Percentiles rank a stretch among this genome's conserved stretches.
Evolutionary conservation across 768 basidiomycete genomes (phyloP).

Genomic region (Auriscalpium microsporum): DNA sequence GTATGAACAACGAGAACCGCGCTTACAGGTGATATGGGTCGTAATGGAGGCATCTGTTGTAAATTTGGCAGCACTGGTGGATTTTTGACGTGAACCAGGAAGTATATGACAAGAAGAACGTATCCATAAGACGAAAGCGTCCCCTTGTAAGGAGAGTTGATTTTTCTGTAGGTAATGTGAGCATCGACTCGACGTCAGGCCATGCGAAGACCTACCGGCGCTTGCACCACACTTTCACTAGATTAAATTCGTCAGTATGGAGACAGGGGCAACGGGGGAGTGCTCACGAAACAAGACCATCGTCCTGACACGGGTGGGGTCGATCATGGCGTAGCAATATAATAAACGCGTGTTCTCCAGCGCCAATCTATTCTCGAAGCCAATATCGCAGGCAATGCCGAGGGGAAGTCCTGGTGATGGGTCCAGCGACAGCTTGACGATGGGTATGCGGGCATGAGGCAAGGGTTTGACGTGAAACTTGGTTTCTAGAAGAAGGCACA

Average conservation of each 20-base stretch:
- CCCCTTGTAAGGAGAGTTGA: slow-evolving; percentile 97
- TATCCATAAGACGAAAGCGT: slow-evolving; percentile 97
- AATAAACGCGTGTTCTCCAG: slow-evolving; percentile 94
- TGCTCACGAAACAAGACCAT: slow-evolving; percentile 93
- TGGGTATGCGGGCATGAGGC: slow-evolving; percentile 95
- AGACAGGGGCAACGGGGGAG: slow-evolving; percentile 10
- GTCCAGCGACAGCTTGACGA: slow-evolving; percentile 92
- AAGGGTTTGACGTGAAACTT: slow-evolving; percentile 95
- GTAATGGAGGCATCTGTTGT: slow-evolving; percentile 87
- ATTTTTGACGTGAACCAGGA: slow-evolving; percentile 94
- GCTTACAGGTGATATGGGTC: slow-evolving; percentile 71
- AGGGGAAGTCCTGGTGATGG: slow-evolving; percentile 72
- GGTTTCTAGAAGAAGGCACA: slow-evolving; percentile 51
- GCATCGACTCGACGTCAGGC: not conserved
- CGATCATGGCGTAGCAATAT: slow-evolving; percentile 96
- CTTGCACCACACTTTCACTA: slow-evolving; percentile 99
- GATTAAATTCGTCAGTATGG: slow-evolving; percentile 1
- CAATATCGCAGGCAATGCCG: slow-evolving; percentile 97
- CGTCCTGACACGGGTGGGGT: slow-evolving; percentile 87
- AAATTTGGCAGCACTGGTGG: slow-evolving; percentile 94
- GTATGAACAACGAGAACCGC: not conserved
- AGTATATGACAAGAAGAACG: slow-evolving; percentile 96
- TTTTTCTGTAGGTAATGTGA: slow-evolving; percentile 52
- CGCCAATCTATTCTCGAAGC: slow-evolving; percentile 95
- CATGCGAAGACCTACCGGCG: slow-evolving; percentile 47